Percentiles rank a stretch among this genome's conserved stretches.
These are phyloP conservation scores for Ophiostoma sp. DNA, from an alignment of 2,329 filamentous ascomycete species.

Conservation along the genomic window DNA sequence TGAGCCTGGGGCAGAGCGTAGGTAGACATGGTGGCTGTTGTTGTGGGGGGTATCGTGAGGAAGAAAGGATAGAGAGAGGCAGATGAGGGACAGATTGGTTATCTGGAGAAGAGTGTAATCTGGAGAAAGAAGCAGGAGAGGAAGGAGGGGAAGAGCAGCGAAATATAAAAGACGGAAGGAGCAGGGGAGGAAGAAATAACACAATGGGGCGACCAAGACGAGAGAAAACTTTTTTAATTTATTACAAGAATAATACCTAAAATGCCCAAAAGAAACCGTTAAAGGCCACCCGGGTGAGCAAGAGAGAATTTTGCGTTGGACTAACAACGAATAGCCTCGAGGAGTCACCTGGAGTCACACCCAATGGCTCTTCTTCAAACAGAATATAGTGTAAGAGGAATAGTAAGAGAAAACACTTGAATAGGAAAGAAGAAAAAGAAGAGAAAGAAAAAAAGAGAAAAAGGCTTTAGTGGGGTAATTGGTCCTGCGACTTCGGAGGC, in stretches of 20 bases:
- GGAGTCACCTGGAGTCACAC: slow-evolving; percentile 2
- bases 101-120: slow-evolving; percentile 11
- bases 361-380: not conserved
- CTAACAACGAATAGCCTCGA: slow-evolving; percentile 16
- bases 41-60: slow-evolving; percentile 8
- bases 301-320: slow-evolving; percentile 19
- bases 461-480: slow-evolving; percentile 17
- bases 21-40: slow-evolving; percentile 29
- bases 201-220: slow-evolving; percentile 8
- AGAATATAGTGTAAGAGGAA: slow-evolving; percentile 11
- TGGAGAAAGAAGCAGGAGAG: not conserved
- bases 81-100: slow-evolving; percentile 8
- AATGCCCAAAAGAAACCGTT: not conserved
- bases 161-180: slow-evolving; percentile 17
- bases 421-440: not conserved
- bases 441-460: slow-evolving; percentile 1
- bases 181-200: slow-evolving; percentile 27
- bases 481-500: slow-evolving; percentile 17
- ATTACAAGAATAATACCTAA: not conserved
- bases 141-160: not conserved
- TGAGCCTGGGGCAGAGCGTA: slow-evolving; percentile 27
- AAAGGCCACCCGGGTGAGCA: not conserved
- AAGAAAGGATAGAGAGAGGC: not conserved
- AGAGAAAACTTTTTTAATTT: not conserved
- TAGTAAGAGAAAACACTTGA: not conserved